Conservation (phyloP, 805 yeast species). For the Hanseniaspora hatyaiensis region DNA sequence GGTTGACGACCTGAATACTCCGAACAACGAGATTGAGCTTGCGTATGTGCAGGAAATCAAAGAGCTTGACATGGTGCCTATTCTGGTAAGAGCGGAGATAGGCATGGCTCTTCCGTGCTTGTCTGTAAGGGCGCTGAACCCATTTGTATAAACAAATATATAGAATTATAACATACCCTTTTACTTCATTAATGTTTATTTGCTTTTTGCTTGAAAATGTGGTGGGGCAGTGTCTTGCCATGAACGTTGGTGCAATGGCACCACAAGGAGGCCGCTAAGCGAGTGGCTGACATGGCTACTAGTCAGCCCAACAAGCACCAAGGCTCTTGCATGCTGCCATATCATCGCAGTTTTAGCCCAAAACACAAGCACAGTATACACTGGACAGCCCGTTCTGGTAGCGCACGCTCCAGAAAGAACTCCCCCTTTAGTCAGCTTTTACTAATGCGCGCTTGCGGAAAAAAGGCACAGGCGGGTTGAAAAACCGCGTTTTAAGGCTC, state of each 20-base stretch:
- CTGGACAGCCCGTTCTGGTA: too few relatives aligned
- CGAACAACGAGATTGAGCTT: slow-evolving; percentile 27
- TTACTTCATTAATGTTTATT: background rate
- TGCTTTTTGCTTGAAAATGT: background rate
- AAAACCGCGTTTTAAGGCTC: too few relatives aligned
- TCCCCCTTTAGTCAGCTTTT: background rate
- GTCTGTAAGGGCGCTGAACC: slow-evolving; percentile 83
- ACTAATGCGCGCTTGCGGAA: background rate
- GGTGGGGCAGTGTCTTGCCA: too few relatives aligned
- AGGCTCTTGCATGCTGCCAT: too few relatives aligned
- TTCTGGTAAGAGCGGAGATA: slow-evolving; percentile 75
- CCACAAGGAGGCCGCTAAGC: too few relatives aligned
- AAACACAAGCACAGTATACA: too few relatives aligned
- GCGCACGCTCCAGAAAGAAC: too few relatives aligned
- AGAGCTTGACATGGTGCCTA: slow-evolving; percentile 69
- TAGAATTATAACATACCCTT: background rate
- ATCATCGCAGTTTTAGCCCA: too few relatives aligned
- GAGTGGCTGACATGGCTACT: too few relatives aligned
- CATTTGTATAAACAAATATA: slow-evolving; percentile 37
- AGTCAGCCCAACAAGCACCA: too few relatives aligned
- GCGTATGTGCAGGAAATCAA: slow-evolving; percentile 64
- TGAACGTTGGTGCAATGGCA: too few relatives aligned
- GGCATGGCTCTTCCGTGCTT: slow-evolving; percentile 94
- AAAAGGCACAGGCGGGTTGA: too few relatives aligned
- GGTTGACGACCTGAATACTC: slow-evolving; percentile 35